Conservation (phyloP, 2,329 filamentous ascomycete species). For the Colletotrichum kahawae region DNA sequence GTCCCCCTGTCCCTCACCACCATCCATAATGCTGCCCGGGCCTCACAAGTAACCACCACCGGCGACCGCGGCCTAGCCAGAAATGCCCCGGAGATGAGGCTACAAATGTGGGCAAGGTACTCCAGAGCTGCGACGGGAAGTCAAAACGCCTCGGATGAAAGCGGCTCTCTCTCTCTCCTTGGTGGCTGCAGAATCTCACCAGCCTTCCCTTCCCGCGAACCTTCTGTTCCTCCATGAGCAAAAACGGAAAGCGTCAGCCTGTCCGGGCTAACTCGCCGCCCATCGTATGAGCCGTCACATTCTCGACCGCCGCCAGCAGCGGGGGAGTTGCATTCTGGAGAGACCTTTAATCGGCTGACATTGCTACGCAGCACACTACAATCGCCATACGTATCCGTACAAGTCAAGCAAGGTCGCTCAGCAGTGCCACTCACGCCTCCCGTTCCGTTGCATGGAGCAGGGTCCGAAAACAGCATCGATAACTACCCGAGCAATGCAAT, state of each 20-base stretch:
- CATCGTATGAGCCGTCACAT: not conserved
- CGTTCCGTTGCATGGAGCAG: not conserved
- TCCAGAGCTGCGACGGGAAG: not conserved
- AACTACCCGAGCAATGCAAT: not conserved
- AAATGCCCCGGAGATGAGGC: constrained; percentile 15
- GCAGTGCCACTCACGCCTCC: not conserved
- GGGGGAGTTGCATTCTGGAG: not conserved
- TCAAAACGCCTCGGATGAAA: constrained; percentile 15
- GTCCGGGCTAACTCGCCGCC: not conserved
- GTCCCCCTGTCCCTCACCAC: not conserved
- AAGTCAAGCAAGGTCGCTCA: not conserved
- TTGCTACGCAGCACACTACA: not conserved
- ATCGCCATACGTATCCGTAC: not conserved
- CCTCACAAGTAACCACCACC: not conserved
- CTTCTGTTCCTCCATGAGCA: not conserved
- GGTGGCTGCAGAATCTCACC: not conserved
- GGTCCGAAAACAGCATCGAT: not conserved
- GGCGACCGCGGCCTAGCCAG: not conserved
- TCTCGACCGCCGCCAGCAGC: not conserved
- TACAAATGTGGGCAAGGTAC: not conserved
- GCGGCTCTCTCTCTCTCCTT: not conserved
- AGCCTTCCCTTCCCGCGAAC: not conserved
- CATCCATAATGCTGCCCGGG: not conserved
- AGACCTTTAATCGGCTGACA: not conserved
- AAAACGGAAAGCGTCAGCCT: not conserved